These are phyloP conservation scores for Verbascum thapsus DNA, from an alignment of 257 asterid genomes.

Conservation along the genomic window DNA sequence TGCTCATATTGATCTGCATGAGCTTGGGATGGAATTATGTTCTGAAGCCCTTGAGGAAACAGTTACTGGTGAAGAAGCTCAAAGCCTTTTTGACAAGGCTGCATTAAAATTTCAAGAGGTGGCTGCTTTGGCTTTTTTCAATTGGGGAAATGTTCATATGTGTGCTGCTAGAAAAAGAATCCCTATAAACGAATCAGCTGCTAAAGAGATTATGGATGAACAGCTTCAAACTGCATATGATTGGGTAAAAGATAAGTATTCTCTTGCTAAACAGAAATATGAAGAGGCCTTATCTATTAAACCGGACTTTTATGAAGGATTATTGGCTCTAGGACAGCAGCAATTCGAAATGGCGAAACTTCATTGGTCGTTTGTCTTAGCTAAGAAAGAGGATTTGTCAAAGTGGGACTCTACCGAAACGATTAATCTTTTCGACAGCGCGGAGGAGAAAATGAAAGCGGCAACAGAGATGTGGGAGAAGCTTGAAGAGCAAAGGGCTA, in stretches of 20 bases:
- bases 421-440: conserved; percentile 69
- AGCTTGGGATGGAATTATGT: conserved; percentile 98
- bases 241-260: conserved; percentile 83
- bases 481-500: conserved; percentile 84
- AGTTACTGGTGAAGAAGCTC: conserved; percentile 89
- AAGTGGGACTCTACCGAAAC: conserved; percentile 89
- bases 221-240: conserved; percentile 86
- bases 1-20: conserved; percentile 92
- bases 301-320: conserved; percentile 85
- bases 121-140: conserved; percentile 95
- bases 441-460: conserved; percentile 82
- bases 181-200: conserved; percentile 83
- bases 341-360: conserved; percentile 99
- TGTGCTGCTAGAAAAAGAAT: conserved; percentile 95
- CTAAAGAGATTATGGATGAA: conserved; percentile 59
- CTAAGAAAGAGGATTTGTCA: conserved; percentile 77
- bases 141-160: conserved; percentile 99
- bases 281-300: conserved; percentile 78
- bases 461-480: conserved; percentile 97
- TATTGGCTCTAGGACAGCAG: conserved; percentile 89
- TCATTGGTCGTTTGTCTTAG: conserved; percentile 85
- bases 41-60: conserved; percentile 95
- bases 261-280: conserved; percentile 74
- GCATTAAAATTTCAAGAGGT: conserved; percentile 89
- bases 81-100: conserved; percentile 79